phyloP scores from a whole-genome alignment of 495 filamentous ascomycete species.

The Aspergillus ellipticus region DNA sequence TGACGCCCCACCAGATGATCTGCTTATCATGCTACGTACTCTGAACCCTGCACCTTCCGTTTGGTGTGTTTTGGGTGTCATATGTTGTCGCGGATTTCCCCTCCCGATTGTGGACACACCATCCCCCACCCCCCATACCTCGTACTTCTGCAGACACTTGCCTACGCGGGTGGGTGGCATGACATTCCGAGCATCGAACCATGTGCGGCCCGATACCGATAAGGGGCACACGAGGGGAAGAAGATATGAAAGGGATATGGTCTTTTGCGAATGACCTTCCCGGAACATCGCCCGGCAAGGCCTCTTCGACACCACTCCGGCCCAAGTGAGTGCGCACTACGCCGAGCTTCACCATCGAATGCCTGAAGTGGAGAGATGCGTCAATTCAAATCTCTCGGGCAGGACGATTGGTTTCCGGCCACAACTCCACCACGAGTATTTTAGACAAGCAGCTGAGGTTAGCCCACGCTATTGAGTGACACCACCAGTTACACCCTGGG shows the following conservation, averaged over 20 bases:
- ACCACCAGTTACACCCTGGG: not conserved
- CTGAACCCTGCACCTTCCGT: not conserved
- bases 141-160: not conserved
- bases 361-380: constrained; percentile 7
- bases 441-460: not conserved
- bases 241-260: not conserved
- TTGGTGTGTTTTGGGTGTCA: not conserved
- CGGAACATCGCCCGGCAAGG: not conserved
- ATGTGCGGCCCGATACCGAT: not conserved
- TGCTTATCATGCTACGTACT: constrained; percentile 3
- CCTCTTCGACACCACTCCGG: not conserved
- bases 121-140: not conserved
- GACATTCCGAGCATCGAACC: not conserved
- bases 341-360: not conserved
- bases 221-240: not conserved
- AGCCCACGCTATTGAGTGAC: not conserved
- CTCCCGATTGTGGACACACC: not conserved
- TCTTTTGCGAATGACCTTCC: not conserved
- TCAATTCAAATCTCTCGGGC: not conserved
- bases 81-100: constrained; percentile 1
- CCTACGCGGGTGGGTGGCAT: not conserved
- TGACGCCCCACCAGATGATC: constrained; percentile 3
- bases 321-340: not conserved
- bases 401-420: constrained; percentile 2
- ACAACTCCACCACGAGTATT: constrained; percentile 7